phyloP scores from a whole-genome alignment of 345 rosid species.

The Gossypium raimondii region DNA sequence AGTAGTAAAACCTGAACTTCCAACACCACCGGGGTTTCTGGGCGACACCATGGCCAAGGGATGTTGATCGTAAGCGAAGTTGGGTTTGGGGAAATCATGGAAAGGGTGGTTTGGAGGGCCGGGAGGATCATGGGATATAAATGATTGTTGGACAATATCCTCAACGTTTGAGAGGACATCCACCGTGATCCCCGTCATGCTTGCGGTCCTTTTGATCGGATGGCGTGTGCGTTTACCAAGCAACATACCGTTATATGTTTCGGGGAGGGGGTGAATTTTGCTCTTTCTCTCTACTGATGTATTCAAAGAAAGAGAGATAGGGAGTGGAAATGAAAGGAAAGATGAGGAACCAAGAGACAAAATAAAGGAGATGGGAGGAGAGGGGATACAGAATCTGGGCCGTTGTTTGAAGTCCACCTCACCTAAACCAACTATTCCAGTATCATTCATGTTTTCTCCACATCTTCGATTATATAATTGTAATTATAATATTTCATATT shows the following conservation, averaged over 20 bases:
- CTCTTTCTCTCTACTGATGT: background rate
- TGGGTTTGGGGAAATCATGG: background rate
- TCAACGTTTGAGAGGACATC: conserved; percentile 31
- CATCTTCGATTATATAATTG: too few relatives aligned
- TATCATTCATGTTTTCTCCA: too few relatives aligned
- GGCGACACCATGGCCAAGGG: conserved; percentile 53
- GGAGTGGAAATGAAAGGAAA: background rate
- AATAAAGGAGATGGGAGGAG: conserved; percentile 18
- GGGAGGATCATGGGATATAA: background rate
- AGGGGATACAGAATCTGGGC: conserved; percentile 44
- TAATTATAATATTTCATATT: too few relatives aligned
- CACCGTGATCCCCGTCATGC: conserved; percentile 58
- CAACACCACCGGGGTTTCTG: conserved; percentile 10
- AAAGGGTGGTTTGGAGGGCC: background rate
- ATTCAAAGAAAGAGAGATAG: conserved; percentile 15
- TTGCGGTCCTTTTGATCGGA: conserved; percentile 62
- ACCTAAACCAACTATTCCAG: background rate
- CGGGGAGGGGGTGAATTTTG: background rate
- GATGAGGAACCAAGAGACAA: background rate
- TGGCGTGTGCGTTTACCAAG: conserved; percentile 65
- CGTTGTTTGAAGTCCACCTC: conserved; percentile 49
- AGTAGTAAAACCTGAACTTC: background rate
- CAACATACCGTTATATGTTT: conserved; percentile 32
- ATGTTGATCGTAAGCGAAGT: conserved; percentile 24
- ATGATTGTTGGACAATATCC: background rate